Evolutionary conservation across 805 yeast species (phyloP).

Genomic region (Lipomyces yamadae): DNA sequence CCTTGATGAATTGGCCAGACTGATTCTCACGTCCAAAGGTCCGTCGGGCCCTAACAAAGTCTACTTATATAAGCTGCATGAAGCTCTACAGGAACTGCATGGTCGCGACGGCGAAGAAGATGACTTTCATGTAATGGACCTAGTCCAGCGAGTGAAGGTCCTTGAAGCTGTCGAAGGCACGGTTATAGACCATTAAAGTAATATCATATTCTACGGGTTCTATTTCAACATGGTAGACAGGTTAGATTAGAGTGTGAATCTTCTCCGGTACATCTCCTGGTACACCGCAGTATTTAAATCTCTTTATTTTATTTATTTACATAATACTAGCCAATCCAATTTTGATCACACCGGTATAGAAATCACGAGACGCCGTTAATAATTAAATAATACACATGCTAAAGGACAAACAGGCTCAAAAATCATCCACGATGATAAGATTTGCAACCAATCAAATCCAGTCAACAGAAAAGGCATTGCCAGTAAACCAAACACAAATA

Average conservation of each 20-base stretch:
- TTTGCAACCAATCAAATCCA: not conserved
- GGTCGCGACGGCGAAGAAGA: constrained; percentile 10
- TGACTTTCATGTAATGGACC: constrained; percentile 27
- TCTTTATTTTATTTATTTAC: constrained; percentile 3
- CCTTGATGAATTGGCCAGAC: constrained; percentile 60
- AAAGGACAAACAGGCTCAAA: not conserved
- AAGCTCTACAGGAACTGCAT: constrained; percentile 52
- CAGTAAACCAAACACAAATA: not conserved
- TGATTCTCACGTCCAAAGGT: constrained; percentile 64
- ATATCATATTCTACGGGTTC: too few species aligned
- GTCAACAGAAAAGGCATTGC: not conserved
- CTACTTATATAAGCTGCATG: constrained; percentile 62
- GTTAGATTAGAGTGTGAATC: not conserved
- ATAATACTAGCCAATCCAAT: not conserved
- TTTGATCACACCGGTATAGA: not conserved
- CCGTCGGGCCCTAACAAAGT: constrained; percentile 84
- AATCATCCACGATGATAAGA: too few species aligned
- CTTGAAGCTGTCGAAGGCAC: constrained; percentile 14
- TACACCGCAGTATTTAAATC: not conserved
- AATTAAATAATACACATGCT: not conserved
- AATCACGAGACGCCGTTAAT: constrained; percentile 2
- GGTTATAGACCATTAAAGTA: not conserved
- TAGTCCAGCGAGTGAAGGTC: constrained; percentile 19
- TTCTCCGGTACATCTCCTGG: not conserved
- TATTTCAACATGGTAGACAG: not conserved